Percentiles rank a stretch among this genome's conserved stretches.
Conservation (phyloP, 2,329 filamentous ascomycete species). For the Arthrobotrys sphaeroides region DNA sequence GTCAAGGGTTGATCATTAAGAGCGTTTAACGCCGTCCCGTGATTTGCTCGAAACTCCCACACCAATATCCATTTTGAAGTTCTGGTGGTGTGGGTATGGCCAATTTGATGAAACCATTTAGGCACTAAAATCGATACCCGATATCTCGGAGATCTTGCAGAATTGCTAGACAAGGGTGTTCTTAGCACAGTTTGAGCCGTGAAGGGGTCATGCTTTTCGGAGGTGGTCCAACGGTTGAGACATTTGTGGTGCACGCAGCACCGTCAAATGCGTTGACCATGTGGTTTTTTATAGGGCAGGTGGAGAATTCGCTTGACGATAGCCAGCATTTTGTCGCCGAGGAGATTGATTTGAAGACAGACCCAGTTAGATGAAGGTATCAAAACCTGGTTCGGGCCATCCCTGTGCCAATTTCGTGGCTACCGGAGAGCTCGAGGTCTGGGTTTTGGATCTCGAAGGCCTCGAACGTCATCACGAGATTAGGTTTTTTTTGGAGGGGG, state of each 20-base stretch:
- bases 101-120: constrained; percentile 45
- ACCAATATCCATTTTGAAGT: constrained; percentile 20
- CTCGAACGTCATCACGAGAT: constrained; percentile 19
- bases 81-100: constrained; percentile 11
- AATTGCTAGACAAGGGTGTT: constrained; percentile 18
- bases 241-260: constrained; percentile 26
- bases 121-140: constrained; percentile 47
- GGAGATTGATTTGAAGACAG: constrained; percentile 32
- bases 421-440: constrained; percentile 16
- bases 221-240: constrained; percentile 43
- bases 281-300: constrained; percentile 42
- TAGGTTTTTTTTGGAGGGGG: neutral
- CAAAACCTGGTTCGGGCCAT: constrained; percentile 42
- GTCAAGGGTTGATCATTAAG: constrained; percentile 39
- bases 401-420: constrained; percentile 44
- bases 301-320: constrained; percentile 30
- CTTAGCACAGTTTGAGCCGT: constrained; percentile 1
- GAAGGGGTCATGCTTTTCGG: constrained; percentile 14
- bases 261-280: constrained; percentile 46
- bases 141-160: constrained; percentile 54
- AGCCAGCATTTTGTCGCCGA: constrained; percentile 48
- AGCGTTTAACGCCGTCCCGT: constrained; percentile 54
- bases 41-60: constrained; percentile 53
- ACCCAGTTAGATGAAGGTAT: constrained; percentile 47
- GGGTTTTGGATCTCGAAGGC: constrained; percentile 14